A percentile compares a stretch with the other conserved stretches of the same genome.
These are phyloP conservation scores for Fereydounia khargensis DNA, from an alignment of 1,284 basidiomycete genomes.

Conservation along the genomic window DNA sequence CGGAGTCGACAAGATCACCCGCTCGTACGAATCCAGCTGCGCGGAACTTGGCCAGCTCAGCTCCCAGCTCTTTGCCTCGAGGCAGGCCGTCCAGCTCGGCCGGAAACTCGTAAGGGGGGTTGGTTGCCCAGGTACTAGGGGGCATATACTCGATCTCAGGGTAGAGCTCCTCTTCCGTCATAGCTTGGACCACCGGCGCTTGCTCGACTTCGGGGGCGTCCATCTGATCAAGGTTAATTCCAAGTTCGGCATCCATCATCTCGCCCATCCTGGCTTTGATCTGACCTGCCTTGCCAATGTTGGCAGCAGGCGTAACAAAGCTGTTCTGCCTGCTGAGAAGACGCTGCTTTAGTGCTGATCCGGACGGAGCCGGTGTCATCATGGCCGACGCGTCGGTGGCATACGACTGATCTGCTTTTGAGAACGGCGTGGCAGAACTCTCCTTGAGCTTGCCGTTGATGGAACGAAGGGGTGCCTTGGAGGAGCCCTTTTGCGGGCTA, in stretches of 20 bases:
- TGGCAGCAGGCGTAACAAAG: slow-evolving; percentile 47
- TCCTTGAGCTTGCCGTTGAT: slow-evolving; percentile 29
- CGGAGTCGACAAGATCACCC: no score
- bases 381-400: slow-evolving; percentile 6
- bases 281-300: slow-evolving; percentile 43
- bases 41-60: slow-evolving; percentile 13
- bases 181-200: slow-evolving; percentile 7
- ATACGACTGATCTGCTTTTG: slow-evolving; percentile 9
- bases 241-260: slow-evolving; percentile 35
- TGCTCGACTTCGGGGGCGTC: not conserved
- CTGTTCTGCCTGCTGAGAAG: slow-evolving; percentile 22
- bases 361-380: slow-evolving; percentile 19
- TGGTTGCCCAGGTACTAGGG: slow-evolving; percentile 13
- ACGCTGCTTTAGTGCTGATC: slow-evolving; percentile 4
- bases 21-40: slow-evolving; percentile 7
- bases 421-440: slow-evolving; percentile 12
- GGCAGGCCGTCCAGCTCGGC: slow-evolving; percentile 38
- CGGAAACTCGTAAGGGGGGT: slow-evolving; percentile 36
- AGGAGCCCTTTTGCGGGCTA: slow-evolving; percentile 22
- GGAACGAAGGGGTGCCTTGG: slow-evolving; percentile 13
- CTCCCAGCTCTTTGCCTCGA: slow-evolving; percentile 26
- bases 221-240: slow-evolving; percentile 5
- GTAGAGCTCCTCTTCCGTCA: slow-evolving; percentile 47
- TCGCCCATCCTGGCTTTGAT: slow-evolving; percentile 49
- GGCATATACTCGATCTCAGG: slow-evolving; percentile 50